Percentiles rank a stretch among this genome's conserved stretches.
Conservation (phyloP, 2,329 filamentous ascomycete species). For the Aspergillus fijiensis region DNA sequence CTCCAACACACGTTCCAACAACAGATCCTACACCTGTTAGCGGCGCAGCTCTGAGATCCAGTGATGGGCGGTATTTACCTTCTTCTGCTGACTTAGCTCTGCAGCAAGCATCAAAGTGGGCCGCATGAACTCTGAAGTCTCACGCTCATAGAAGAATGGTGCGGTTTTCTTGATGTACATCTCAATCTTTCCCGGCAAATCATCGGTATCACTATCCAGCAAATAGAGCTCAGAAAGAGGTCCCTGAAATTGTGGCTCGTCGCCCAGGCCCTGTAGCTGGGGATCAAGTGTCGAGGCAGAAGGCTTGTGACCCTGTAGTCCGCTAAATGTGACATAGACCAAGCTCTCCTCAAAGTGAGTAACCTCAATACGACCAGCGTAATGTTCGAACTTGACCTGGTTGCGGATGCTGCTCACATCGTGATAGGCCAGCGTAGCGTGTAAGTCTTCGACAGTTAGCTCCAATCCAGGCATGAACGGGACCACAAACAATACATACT, state of each 20-base stretch:
- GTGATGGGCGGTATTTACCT: slow-evolving; percentile 26
- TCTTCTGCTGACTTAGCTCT: slow-evolving; percentile 39
- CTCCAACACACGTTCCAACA: slow-evolving; percentile 54
- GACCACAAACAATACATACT: slow-evolving; percentile 32
- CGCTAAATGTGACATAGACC: slow-evolving; percentile 50
- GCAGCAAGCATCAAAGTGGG: slow-evolving; percentile 46
- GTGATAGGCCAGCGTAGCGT: slow-evolving; percentile 54
- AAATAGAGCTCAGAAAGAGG: slow-evolving; percentile 46
- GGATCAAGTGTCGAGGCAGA: slow-evolving; percentile 39
- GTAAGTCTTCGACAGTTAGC: slow-evolving; percentile 42
- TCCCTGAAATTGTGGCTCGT: slow-evolving; percentile 40
- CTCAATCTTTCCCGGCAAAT: slow-evolving; percentile 54
- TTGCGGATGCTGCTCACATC: slow-evolving; percentile 51
- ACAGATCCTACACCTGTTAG: slow-evolving; percentile 37
- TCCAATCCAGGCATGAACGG: not conserved
- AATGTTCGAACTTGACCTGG: slow-evolving; percentile 49
- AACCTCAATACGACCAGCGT: slow-evolving; percentile 55
- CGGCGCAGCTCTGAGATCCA: not conserved
- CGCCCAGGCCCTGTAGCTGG: slow-evolving; percentile 43
- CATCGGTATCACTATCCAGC: slow-evolving; percentile 51
- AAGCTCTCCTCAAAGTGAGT: slow-evolving; percentile 55
- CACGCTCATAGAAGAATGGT: slow-evolving; percentile 48
- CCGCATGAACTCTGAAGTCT: slow-evolving; percentile 53
- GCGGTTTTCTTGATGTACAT: slow-evolving; percentile 54
- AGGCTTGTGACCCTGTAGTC: slow-evolving; percentile 41